A percentile compares a stretch with the other conserved stretches of the same genome.
Evolutionary conservation across 2,329 filamentous ascomycete genomes (phyloP).

Genomic region (Pezicula radicicola): DNA sequence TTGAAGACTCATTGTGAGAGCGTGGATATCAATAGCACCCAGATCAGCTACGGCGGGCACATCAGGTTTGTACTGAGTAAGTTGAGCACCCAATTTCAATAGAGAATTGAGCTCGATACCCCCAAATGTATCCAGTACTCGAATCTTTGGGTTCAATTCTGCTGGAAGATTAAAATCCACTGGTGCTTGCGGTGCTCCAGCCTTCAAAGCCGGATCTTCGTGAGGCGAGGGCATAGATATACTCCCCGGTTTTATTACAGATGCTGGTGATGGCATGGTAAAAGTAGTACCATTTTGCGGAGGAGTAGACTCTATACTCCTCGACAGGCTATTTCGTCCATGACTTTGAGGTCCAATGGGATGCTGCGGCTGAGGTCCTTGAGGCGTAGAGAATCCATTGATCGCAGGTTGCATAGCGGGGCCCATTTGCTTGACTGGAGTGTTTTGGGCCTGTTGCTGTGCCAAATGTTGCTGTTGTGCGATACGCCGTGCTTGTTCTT

Average conservation of each 20-base stretch:
- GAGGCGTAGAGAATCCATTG: constrained; percentile 48
- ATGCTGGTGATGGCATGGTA: constrained; percentile 43
- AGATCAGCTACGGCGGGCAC: constrained; percentile 74
- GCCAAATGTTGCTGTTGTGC: constrained; percentile 42
- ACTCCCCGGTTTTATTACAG: constrained; percentile 22
- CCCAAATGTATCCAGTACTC: constrained; percentile 60
- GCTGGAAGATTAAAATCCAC: constrained; percentile 19
- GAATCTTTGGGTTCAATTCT: constrained; percentile 52
- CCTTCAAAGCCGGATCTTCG: constrained; percentile 6
- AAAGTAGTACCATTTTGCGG: constrained; percentile 35
- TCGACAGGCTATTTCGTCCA: constrained; percentile 48
- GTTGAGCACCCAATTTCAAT: constrained; percentile 52
- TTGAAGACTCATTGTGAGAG: constrained; percentile 84
- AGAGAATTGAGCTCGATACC: constrained; percentile 69
- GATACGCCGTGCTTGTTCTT: constrained; percentile 12
- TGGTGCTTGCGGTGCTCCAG: constrained; percentile 6
- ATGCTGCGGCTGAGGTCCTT: constrained; percentile 38
- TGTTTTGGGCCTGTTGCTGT: constrained; percentile 38
- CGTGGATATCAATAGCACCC: constrained; percentile 85
- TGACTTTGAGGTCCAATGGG: constrained; percentile 40
- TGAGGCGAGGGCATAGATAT: constrained; percentile 24
- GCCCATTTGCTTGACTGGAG: constrained; percentile 43
- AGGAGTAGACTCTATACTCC: constrained; percentile 42
- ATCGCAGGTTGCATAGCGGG: constrained; percentile 36
- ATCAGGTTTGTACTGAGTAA: constrained; percentile 69